These are phyloP conservation scores for Ceratocystis smalleyi DNA, from an alignment of 2,329 filamentous ascomycete genomes.

Conservation along the genomic window DNA sequence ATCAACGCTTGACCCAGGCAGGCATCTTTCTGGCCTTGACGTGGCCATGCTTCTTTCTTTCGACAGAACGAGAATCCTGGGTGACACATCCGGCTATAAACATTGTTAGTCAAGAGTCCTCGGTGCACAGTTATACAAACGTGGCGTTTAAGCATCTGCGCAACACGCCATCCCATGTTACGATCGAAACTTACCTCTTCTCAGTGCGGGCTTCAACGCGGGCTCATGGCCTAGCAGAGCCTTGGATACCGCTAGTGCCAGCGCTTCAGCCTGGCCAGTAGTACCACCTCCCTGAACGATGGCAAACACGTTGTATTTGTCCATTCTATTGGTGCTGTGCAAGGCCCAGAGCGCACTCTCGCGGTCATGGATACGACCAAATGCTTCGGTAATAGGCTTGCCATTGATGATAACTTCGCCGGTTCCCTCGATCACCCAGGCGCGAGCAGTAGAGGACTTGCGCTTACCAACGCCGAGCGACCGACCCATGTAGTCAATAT, in stretches of 20 bases:
- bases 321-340: conserved; percentile 63
- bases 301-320: conserved; percentile 96
- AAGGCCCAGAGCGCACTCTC: conserved; percentile 90
- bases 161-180: neutral
- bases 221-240: conserved; percentile 85
- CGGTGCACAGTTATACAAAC: conserved; percentile 6
- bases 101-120: conserved; percentile 28
- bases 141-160: conserved; percentile 5
- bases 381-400: conserved; percentile 64
- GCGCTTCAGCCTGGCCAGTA: conserved; percentile 88
- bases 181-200: conserved; percentile 56
- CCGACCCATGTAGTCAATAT: conserved; percentile 62
- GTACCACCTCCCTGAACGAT: conserved; percentile 71
- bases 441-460: conserved; percentile 74
- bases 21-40: conserved; percentile 97
- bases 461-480: conserved; percentile 68
- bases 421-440: conserved; percentile 80
- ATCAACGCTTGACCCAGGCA: conserved; percentile 79
- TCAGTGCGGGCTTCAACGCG: conserved; percentile 68
- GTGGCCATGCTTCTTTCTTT: conserved; percentile 95
- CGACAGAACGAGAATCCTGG: conserved; percentile 77
- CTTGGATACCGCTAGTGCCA: conserved; percentile 79
- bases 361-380: conserved; percentile 78
- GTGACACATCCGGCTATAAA: conserved; percentile 74
- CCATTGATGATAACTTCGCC: conserved; percentile 86